phyloP scores from a whole-genome alignment of 108 stramenopile species.

The Fragilaria radians region DNA sequence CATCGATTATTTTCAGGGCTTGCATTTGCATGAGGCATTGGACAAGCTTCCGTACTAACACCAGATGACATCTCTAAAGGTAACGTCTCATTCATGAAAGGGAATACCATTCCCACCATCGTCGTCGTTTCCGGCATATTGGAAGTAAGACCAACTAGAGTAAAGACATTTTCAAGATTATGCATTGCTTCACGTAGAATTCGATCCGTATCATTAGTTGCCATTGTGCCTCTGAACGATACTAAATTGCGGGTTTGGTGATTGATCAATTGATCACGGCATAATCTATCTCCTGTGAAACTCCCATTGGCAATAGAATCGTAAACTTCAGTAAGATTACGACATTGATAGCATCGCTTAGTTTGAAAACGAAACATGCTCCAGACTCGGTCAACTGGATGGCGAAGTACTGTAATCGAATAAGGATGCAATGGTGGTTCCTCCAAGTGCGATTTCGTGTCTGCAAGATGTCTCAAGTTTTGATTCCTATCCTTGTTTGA shows the following conservation, averaged over 20 bases:
- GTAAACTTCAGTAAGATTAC: constrained; percentile 50
- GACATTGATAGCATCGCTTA: constrained; percentile 54
- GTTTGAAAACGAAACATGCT: constrained; percentile 72
- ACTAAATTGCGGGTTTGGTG: constrained; percentile 64
- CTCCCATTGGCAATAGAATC: not conserved
- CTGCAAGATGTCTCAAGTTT: too few relatives aligned
- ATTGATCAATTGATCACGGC: constrained; percentile 53
- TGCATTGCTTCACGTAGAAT: constrained; percentile 55
- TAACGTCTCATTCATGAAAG: constrained; percentile 41
- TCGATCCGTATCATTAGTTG: constrained; percentile 3
- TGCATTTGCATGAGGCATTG: constrained; percentile 43
- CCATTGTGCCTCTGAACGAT: constrained; percentile 12
- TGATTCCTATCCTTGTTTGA: not conserved
- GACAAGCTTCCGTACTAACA: constrained; percentile 21
- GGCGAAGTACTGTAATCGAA: constrained; percentile 60
- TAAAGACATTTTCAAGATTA: constrained; percentile 53
- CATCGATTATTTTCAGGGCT: constrained; percentile 54
- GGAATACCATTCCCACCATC: constrained; percentile 50
- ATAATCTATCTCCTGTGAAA: not conserved
- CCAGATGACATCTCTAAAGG: constrained; percentile 3
- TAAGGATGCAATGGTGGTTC: constrained; percentile 9
- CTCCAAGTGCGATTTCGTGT: not conserved
- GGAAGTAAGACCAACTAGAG: constrained; percentile 69
- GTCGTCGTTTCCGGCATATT: constrained; percentile 33
- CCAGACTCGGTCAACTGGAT: constrained; percentile 81